Percentiles rank a stretch among this genome's conserved stretches.
These are phyloP conservation scores for Vinca minor DNA, from an alignment of 257 asterid genomes.

Conservation along the genomic window DNA sequence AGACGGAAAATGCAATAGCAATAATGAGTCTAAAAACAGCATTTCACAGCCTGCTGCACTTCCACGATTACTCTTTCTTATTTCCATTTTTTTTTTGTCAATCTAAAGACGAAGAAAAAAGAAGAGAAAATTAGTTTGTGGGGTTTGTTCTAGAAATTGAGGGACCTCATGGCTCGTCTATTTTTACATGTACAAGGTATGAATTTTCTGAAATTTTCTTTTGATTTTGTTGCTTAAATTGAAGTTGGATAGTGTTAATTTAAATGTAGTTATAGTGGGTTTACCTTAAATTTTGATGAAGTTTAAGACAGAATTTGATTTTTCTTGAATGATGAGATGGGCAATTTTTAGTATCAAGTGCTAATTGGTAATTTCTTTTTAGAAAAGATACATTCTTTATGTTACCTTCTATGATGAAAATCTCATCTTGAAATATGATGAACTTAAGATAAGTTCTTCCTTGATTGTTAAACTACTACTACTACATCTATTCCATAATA, in stretches of 20 bases:
- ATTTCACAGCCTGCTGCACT: background rate
- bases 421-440: no score
- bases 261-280: background rate
- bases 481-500: no score
- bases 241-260: background rate
- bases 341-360: background rate
- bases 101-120: slow-evolving; percentile 1
- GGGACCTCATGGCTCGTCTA: slow-evolving; percentile 8
- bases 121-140: background rate
- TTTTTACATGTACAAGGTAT: background rate
- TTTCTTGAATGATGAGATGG: background rate
- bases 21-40: background rate
- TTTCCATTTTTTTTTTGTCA: background rate
- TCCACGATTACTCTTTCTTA: background rate
- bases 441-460: no score
- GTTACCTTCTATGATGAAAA: background rate
- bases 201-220: background rate
- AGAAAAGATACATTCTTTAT: background rate
- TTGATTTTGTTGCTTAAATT: background rate
- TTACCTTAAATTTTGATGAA: background rate
- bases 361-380: background rate
- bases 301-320: background rate
- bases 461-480: no score
- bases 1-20: background rate
- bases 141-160: background rate